Evolutionary conservation across 2,329 filamentous ascomycete genomes (phyloP).

Genomic region (Ceratocystis huliohia): DNA sequence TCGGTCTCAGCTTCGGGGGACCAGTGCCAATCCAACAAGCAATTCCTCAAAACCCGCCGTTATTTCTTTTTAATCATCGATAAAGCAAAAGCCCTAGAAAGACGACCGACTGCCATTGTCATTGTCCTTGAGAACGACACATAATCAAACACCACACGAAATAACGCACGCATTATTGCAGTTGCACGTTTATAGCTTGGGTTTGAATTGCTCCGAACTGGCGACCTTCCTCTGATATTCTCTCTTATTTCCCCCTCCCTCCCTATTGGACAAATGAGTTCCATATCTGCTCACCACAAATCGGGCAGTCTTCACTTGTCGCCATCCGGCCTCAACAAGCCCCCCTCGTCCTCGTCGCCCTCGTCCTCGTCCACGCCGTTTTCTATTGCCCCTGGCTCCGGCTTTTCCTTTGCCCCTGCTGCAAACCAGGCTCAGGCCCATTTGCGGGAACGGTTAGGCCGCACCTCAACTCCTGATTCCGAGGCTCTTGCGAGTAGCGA

Average conservation of each 20-base stretch:
- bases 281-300: conserved; percentile 11
- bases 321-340: conserved; percentile 10
- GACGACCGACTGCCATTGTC: not conserved
- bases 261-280: conserved; percentile 18
- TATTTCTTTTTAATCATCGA: conserved; percentile 2
- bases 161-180: not conserved
- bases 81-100: not conserved
- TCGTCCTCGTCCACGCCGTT: conserved; percentile 1
- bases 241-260: not conserved
- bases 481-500: conserved; percentile 90
- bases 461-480: conserved; percentile 83
- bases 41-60: not conserved
- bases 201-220: too few relatives aligned
- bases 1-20: not conserved
- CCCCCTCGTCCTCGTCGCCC: conserved; percentile 9
- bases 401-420: conserved; percentile 25
- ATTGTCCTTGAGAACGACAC: not conserved
- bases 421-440: conserved; percentile 46
- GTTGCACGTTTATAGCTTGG: not conserved
- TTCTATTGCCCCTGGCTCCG: conserved; percentile 10
- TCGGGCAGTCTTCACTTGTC: conserved; percentile 13
- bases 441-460: conserved; percentile 56
- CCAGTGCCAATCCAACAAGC: too few relatives aligned
- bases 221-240: not conserved
- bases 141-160: not conserved